Percentiles rank a stretch among this genome's conserved stretches.
Evolutionary conservation across 768 basidiomycete species (phyloP).

Genomic region (Lentinus brumalis): DNA sequence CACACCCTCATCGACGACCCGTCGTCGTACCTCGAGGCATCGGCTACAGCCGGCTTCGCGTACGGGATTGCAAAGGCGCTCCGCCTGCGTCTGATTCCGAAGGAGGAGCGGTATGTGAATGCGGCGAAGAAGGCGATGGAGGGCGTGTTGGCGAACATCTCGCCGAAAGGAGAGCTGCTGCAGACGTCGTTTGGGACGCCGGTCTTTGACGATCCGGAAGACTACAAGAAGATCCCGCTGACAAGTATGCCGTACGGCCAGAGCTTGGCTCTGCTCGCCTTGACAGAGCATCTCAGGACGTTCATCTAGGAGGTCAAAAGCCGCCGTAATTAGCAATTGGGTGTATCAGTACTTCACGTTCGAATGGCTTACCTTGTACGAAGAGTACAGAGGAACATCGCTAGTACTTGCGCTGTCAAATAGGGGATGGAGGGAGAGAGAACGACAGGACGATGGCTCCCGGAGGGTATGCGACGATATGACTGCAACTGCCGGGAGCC

Average conservation of each 20-base stretch:
- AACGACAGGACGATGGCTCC: too few relatives aligned
- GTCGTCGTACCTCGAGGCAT: slow-evolving; percentile 52
- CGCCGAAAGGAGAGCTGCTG: slow-evolving; percentile 46
- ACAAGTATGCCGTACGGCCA: slow-evolving; percentile 63
- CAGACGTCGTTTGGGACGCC: slow-evolving; percentile 56
- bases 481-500: too few relatives aligned
- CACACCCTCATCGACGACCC: slow-evolving; percentile 56
- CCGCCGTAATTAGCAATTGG: too few relatives aligned
- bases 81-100: slow-evolving; percentile 45
- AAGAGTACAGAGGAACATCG: too few relatives aligned
- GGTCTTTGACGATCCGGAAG: slow-evolving; percentile 49
- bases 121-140: slow-evolving; percentile 43
- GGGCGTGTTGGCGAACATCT: slow-evolving; percentile 47
- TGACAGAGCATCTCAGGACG: slow-evolving; percentile 49
- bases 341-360: too few relatives aligned
- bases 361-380: too few relatives aligned
- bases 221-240: slow-evolving; percentile 51
- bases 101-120: slow-evolving; percentile 40
- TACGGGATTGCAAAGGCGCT: slow-evolving; percentile 49
- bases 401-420: too few relatives aligned
- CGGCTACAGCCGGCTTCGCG: slow-evolving; percentile 50
- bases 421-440: background rate
- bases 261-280: slow-evolving; percentile 49
- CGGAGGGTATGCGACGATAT: too few relatives aligned
- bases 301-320: slow-evolving; percentile 31